Percentiles rank a stretch among this genome's conserved stretches.
Conservation (phyloP, 1,284 basidiomycete genomes). For the Gymnopus androsaceus region DNA sequence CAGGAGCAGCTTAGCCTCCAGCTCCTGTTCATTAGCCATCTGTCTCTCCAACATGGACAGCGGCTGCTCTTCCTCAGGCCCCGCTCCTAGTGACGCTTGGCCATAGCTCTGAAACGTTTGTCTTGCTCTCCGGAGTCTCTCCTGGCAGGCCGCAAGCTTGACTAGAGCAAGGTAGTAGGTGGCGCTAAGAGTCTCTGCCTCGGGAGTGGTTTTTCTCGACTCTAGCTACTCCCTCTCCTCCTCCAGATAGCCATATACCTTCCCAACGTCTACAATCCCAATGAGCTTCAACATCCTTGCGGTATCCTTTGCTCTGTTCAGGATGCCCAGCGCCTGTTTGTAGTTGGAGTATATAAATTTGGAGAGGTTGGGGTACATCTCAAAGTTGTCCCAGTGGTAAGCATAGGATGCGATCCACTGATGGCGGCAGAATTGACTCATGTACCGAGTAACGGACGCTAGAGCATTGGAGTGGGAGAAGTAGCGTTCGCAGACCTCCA, state of each 20-base stretch:
- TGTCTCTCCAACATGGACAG: neutral
- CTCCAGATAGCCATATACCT: neutral
- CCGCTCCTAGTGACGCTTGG: neutral
- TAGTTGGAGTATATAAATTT: neutral
- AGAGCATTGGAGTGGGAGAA: constrained; percentile 7
- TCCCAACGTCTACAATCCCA: constrained; percentile 17
- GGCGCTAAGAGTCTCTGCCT: neutral
- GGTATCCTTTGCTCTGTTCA: neutral
- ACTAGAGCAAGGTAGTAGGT: neutral
- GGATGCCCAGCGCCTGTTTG: constrained; percentile 9
- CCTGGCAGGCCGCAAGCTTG: neutral
- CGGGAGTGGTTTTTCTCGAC: neutral
- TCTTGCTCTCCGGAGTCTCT: neutral
- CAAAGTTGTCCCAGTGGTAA: neutral
- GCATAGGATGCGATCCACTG: neutral
- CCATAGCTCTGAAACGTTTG: neutral
- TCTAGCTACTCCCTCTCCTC: neutral
- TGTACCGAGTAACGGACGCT: constrained; percentile 4
- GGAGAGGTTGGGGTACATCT: neutral
- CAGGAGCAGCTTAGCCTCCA: neutral
- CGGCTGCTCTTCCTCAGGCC: neutral
- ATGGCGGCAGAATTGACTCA: neutral
- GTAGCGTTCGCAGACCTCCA: constrained; percentile 21
- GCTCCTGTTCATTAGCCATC: neutral
- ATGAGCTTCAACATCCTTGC: neutral